A percentile compares a stretch with the other conserved stretches of the same genome.
phyloP scores from a whole-genome alignment of 352 stramenopile genomes.

The Globisporangium barbulae region DNA sequence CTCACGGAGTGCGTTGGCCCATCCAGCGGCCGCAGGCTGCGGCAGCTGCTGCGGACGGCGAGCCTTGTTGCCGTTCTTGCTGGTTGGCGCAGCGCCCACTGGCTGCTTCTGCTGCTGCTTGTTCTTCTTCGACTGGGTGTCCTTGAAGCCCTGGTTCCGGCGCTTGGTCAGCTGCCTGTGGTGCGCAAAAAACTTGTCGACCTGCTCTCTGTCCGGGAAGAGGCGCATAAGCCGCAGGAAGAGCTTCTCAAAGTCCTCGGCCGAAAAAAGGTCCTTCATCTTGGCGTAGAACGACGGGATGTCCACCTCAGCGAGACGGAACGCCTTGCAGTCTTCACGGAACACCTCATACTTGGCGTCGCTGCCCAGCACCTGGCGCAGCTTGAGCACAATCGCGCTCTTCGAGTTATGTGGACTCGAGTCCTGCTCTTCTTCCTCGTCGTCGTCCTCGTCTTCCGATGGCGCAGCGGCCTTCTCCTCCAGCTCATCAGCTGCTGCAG shows the following conservation, averaged over 20 bases:
- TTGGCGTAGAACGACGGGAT: slow-evolving; percentile 74
- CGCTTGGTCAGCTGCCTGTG: slow-evolving; percentile 54
- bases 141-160: slow-evolving; percentile 37
- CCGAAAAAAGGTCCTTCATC: slow-evolving; percentile 58
- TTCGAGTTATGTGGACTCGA: slow-evolving; percentile 44
- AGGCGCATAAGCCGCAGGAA: slow-evolving; percentile 80
- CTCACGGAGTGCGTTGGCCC: slow-evolving; percentile 69
- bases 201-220: slow-evolving; percentile 60
- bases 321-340: slow-evolving; percentile 70
- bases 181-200: slow-evolving; percentile 58
- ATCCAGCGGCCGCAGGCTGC: slow-evolving; percentile 44
- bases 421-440: slow-evolving; percentile 40
- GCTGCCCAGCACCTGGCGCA: slow-evolving; percentile 69
- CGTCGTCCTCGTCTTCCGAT: slow-evolving; percentile 21
- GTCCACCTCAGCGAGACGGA: slow-evolving; percentile 50
- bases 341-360: slow-evolving; percentile 86
- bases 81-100: slow-evolving; percentile 6
- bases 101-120: slow-evolving; percentile 33
- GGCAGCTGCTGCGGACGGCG: slow-evolving; percentile 26
- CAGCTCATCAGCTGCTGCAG: slow-evolving; percentile 19
- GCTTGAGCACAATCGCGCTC: slow-evolving; percentile 72
- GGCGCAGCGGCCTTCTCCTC: slow-evolving; percentile 47
- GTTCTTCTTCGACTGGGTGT: slow-evolving; percentile 40
- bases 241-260: slow-evolving; percentile 62
- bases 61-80: slow-evolving; percentile 15